Base-by-base conservation (phyloP, 805 yeast genomes). In the Yamadazyma philogaea region DNA sequence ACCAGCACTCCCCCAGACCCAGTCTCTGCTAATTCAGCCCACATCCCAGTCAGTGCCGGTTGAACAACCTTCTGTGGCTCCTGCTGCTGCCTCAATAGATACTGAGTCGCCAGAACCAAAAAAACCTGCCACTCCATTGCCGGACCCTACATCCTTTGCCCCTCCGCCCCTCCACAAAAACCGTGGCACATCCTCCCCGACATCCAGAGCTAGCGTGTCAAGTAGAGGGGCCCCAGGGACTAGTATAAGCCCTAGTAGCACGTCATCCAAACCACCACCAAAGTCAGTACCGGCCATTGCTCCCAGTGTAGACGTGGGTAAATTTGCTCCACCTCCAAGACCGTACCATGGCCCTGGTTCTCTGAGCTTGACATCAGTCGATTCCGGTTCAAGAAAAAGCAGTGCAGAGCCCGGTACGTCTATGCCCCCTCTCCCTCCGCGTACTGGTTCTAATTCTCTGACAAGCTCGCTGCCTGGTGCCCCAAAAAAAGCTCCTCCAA, bases 101-200 rank as follows among this genome's bases (percentile, higher is more conserved):
- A 4, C 8, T 24, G 28, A 4, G 3, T 7, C 28, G 12, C 8
- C 28, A 24, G 3, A 11, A 3, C 28, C 28, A 24, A n/a, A 24
- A 7, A 37, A 22, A 20, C 59, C 59, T 6, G 52, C 47, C 24
- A 46, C 45, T 20, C 64, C 63, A 7, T 51, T 61, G 4, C 67
- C 68, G 1, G 74, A 69, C 40, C 63, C 70, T 2, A 50, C 59
- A 6, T 47, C 57, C 28, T 66, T 71, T 50, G 64, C 72, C 0
- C 72, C 75, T 5, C 75, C 75, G 3, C 74, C 74, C 2, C 46
- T 66, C 7, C 74, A 61, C 42, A 60, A 48, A 43, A 59, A 52
- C 16, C 48, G 68, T 26, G 65, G 56, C 10, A 15, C 22, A 7
- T 17, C 39, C 6, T 32, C 43, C 14, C 20, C 36, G 12, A 15